Evolutionary conservation across 148 eudicot species (phyloP), one percentile per base, ranked within the genome.

Genomic region (Arbutus unedo): DNA sequence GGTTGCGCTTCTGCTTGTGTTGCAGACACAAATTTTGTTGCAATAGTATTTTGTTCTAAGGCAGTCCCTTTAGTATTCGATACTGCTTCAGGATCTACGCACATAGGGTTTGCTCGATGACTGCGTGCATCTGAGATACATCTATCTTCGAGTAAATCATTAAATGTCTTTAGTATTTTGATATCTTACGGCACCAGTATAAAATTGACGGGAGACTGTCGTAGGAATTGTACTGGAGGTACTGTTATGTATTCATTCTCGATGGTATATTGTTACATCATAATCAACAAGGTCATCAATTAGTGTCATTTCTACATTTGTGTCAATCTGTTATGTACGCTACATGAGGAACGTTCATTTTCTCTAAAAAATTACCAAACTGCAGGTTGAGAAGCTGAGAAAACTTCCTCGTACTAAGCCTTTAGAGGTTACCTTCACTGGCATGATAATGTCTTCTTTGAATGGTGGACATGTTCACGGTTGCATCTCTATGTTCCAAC

Each of bases 391-490:
- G 83, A 96, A 92, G 89, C 78, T 94, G 82, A 93, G 88, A 84
- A 91, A 78, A 80, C 89, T 91, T 62, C 88, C 83, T 56, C 92
- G 68, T 77, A 83, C 90, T 25, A 96, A 85, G 85, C 93, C 99
- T 64, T 85, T 93, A 83, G 90, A 86, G 53, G 91, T 93, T 79
- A 85, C 99, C 81, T 94, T 92, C 87, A 96, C 99, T 53, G 98
- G 99, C 82, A 91, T 94, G 94, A 96, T 96, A 74, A 73, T 87
- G 83, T 89, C 98, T 81, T 88, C 97, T 57, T 84, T 92, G 90
- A 90, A 90, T 50, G 94, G 93, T 51, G 97, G 98, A 60, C 91
- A 94, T 80, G 43, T 92, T 81, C 82, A 85, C 68, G 87, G 88
- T 78, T 96, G 99, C 77, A 54, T 89, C 79, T 86, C 90, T n/a